Conservation (phyloP, 2,329 filamentous ascomycete genomes). For the Monilinia vaccinii-corymbosi region DNA sequence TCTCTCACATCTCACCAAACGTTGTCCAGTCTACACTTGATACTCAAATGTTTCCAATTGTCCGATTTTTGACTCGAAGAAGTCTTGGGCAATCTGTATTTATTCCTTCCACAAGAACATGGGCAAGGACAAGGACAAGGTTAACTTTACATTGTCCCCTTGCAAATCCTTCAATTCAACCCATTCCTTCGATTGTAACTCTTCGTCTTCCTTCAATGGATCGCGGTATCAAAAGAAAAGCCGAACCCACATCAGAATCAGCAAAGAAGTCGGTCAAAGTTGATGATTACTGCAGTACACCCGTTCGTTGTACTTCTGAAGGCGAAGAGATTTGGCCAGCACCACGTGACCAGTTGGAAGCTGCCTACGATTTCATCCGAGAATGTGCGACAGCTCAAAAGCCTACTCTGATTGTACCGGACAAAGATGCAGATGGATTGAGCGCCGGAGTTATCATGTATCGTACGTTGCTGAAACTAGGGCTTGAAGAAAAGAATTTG, state of each 20-base stretch:
- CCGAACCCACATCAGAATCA: conserved; percentile 1
- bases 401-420: conserved; percentile 52
- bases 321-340: conserved; percentile 49
- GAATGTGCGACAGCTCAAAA: conserved; percentile 45
- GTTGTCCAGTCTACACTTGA: too few species aligned
- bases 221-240: conserved; percentile 18
- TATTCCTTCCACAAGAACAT: neutral
- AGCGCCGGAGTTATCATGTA: conserved; percentile 54
- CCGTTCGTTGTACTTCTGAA: conserved; percentile 10
- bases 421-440: conserved; percentile 61
- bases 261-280: conserved; percentile 16
- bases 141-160: neutral
- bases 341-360: conserved; percentile 43
- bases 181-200: neutral
- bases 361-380: conserved; percentile 45
- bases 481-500: conserved; percentile 43
- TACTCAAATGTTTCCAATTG: neutral
- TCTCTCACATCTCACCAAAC: too few species aligned
- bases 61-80: neutral
- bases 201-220: neutral
- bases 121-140: too few species aligned
- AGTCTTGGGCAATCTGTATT: neutral
- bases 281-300: conserved; percentile 21
- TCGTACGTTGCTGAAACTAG: conserved; percentile 49
- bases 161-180: neutral